Evolutionary conservation across 805 yeast species (phyloP).

Genomic region (Monosporozyma unispora): DNA sequence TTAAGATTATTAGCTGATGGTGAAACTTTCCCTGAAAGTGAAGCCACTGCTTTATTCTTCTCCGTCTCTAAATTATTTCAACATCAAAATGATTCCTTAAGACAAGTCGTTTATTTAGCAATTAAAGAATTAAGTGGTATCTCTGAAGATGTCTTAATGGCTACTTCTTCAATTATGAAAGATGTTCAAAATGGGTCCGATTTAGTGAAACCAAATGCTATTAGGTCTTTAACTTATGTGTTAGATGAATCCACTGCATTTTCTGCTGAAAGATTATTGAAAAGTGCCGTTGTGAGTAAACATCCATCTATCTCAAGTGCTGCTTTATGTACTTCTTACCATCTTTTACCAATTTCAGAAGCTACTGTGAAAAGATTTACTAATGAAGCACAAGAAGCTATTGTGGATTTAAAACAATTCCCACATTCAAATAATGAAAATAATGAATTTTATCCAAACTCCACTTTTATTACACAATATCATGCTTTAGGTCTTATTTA

Average conservation of each 20-base stretch:
- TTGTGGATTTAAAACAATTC: conserved; percentile 37
- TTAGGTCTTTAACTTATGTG: conserved; percentile 82
- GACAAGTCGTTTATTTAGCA: conserved; percentile 90
- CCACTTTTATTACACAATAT: conserved; percentile 82
- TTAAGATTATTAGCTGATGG: conserved; percentile 78
- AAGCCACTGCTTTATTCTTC: conserved; percentile 87
- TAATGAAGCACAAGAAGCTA: conserved; percentile 90
- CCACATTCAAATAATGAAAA: conserved; percentile 14
- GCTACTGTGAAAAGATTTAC: conserved; percentile 91
- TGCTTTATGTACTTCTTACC: conserved; percentile 87
- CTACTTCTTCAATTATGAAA: conserved; percentile 95
- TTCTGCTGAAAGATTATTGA: conserved; percentile 85
- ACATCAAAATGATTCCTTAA: conserved; percentile 69
- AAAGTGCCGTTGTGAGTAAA: conserved; percentile 84
- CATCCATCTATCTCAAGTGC: conserved; percentile 86
- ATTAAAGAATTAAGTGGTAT: conserved; percentile 81
- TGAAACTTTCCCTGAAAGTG: conserved; percentile 76
- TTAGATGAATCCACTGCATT: conserved; percentile 86
- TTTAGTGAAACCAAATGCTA: conserved; percentile 87
- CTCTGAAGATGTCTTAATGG: conserved; percentile 93
- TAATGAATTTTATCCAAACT: conserved; percentile 47
- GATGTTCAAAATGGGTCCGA: conserved; percentile 87
- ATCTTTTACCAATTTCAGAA: conserved; percentile 78
- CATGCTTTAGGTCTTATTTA: conserved; percentile 91
- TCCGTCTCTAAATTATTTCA: conserved; percentile 92